These are phyloP conservation scores for Rehmannia glutinosa DNA, from an alignment of 257 asterid species.

Conservation along the genomic window DNA sequence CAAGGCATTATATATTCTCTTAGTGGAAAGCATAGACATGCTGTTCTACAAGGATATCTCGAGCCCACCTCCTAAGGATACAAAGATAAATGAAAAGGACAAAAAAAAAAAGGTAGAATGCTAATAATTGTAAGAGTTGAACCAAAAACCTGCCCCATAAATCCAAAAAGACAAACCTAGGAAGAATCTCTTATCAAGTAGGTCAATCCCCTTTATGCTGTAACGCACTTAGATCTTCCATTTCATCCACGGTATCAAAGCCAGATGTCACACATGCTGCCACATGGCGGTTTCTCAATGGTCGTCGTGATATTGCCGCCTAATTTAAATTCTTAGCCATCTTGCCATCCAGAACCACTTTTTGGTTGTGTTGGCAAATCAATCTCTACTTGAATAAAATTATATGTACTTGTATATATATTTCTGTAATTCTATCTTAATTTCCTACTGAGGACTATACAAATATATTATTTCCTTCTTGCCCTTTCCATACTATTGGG, in stretches of 20 bases:
- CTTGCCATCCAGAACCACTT: constrained; percentile 22
- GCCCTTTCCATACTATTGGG: neutral
- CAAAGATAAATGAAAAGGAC: neutral
- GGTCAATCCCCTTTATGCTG: no score
- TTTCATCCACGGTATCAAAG: no score
- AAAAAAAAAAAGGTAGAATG: neutral
- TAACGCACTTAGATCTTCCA: no score
- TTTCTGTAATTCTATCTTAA: constrained; percentile 17
- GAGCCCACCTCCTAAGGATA: no score
- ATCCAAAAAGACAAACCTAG: constrained; percentile 11
- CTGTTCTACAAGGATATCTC: constrained; percentile 10
- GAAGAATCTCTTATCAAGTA: neutral
- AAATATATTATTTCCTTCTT: constrained; percentile 19
- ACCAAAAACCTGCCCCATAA: constrained; percentile 11
- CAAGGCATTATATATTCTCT: no score
- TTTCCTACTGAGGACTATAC: constrained; percentile 33
- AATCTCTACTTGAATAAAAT: constrained; percentile 17
- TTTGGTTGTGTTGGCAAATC: constrained; percentile 27
- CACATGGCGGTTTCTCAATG: constrained; percentile 12
- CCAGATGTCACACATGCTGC: no score
- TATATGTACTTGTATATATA: constrained; percentile 23
- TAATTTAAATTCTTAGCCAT: neutral
- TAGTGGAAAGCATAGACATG: constrained; percentile 3
- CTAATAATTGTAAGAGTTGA: constrained; percentile 10
- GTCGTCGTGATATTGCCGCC: neutral